Evolutionary conservation across 176 grass and related monocot genomes (phyloP).

Genomic region (Typha latifolia): DNA sequence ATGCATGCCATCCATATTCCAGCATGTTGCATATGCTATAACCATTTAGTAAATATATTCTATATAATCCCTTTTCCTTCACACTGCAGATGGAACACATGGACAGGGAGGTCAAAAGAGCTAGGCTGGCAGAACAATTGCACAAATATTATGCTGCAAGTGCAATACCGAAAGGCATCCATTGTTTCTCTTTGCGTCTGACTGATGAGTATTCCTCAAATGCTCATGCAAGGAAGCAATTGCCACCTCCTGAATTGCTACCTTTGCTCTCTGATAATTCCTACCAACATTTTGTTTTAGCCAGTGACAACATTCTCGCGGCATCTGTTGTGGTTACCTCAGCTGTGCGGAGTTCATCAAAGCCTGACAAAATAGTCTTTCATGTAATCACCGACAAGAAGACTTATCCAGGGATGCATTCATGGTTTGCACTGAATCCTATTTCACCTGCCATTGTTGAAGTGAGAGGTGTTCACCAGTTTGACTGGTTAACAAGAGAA

Average conservation of each 20-base stretch:
- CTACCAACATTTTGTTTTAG: slow-evolving; percentile 76
- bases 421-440: slow-evolving; percentile 95
- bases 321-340: slow-evolving; percentile 88
- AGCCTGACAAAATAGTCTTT: slow-evolving; percentile 66
- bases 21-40: background rate
- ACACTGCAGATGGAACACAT: slow-evolving; percentile 82
- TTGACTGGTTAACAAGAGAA: slow-evolving; percentile 92
- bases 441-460: slow-evolving; percentile 73
- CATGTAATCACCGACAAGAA: slow-evolving; percentile 98
- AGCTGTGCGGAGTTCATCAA: slow-evolving; percentile 46
- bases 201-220: slow-evolving; percentile 97
- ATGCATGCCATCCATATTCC: too few species aligned
- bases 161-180: slow-evolving; percentile 86
- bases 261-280: slow-evolving; percentile 79
- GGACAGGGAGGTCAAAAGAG: slow-evolving; percentile 74
- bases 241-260: slow-evolving; percentile 86
- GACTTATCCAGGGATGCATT: slow-evolving; percentile 94
- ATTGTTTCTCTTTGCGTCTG: slow-evolving; percentile 84
- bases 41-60: background rate
- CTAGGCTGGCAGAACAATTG: slow-evolving; percentile 70
- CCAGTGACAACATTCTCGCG: slow-evolving; percentile 89
- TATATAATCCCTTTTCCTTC: too few species aligned
- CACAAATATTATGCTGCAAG: slow-evolving; percentile 86
- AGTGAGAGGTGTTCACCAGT: slow-evolving; percentile 94
- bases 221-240: slow-evolving; percentile 87